A percentile compares a stretch with the other conserved stretches of the same genome.
phyloP scores from a whole-genome alignment of 1,284 basidiomycete genomes.

The Nidula niveotomentosa region DNA sequence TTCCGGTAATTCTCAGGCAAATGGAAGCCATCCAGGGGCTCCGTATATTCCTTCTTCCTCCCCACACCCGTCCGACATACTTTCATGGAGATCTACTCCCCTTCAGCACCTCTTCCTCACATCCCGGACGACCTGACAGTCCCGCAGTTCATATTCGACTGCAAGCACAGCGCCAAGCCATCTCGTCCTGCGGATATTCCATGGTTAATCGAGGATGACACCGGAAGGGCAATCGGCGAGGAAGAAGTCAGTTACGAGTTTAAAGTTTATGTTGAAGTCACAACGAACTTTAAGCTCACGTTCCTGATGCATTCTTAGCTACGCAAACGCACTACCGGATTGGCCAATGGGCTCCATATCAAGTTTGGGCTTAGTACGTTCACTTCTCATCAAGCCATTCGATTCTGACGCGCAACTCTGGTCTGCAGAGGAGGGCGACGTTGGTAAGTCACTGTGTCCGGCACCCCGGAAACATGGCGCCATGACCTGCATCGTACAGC shows the following conservation, averaged over 20 bases:
- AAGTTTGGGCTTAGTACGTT: slow-evolving; percentile 44
- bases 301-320: slow-evolving; percentile 31
- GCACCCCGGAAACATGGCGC: background rate
- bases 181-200: slow-evolving; percentile 34
- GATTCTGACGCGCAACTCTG: background rate
- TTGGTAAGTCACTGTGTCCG: slow-evolving; percentile 45
- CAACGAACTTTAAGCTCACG: too few species aligned
- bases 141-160: slow-evolving; percentile 68
- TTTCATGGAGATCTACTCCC: slow-evolving; percentile 26
- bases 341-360: slow-evolving; percentile 54
- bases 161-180: slow-evolving; percentile 46
- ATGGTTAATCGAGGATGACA: slow-evolving; percentile 65
- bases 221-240: slow-evolving; percentile 42
- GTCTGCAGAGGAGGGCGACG: slow-evolving; percentile 41
- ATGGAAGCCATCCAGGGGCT: background rate
- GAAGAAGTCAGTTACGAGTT: slow-evolving; percentile 39
- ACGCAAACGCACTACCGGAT: slow-evolving; percentile 48
- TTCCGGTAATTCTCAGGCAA: background rate
- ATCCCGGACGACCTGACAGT: slow-evolving; percentile 72
- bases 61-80: background rate
- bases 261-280: background rate
- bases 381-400: background rate
- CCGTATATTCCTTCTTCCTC: too few species aligned
- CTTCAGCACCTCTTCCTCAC: slow-evolving; percentile 35
- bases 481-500: slow-evolving; percentile 31